Percentiles rank a stretch among this genome's conserved stretches.
Conservation (phyloP, 352 stramenopile species). For the Phytophthora macrochlamydospora region DNA sequence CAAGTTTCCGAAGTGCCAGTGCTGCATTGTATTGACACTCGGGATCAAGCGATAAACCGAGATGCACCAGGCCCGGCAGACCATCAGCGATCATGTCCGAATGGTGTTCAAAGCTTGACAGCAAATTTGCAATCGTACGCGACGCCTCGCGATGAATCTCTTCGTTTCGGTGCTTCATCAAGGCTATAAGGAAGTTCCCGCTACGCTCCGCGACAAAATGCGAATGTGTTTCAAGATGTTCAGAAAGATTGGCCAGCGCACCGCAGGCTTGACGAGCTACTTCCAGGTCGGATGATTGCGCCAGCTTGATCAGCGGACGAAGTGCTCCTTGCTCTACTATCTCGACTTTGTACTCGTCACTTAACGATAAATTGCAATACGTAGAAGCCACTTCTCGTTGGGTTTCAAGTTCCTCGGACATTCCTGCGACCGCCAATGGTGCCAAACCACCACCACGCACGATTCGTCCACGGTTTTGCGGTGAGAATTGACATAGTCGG, state of each 20-base stretch:
- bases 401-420: conserved; percentile 93
- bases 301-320: conserved; percentile 80
- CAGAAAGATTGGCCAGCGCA: conserved; percentile 93
- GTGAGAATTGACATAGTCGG: conserved; percentile 90
- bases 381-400: conserved; percentile 94
- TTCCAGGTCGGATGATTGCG: conserved; percentile 91
- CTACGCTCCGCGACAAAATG: conserved; percentile 80
- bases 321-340: conserved; percentile 87
- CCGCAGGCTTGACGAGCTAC: conserved; percentile 92
- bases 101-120: conserved; percentile 94
- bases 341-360: conserved; percentile 91
- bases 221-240: conserved; percentile 94
- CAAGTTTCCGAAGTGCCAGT: conserved; percentile 94
- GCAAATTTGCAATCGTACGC: conserved; percentile 92
- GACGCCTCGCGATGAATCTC: conserved; percentile 95
- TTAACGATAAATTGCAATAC: conserved; percentile 94
- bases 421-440: conserved; percentile 83
- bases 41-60: conserved; percentile 89
- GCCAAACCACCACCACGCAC: conserved; percentile 86
- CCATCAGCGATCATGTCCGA: conserved; percentile 91
- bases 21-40: conserved; percentile 96
- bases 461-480: conserved; percentile 89
- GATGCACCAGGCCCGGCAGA: conserved; percentile 88
- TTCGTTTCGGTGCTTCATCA: conserved; percentile 87
- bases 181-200: conserved; percentile 70